Evolutionary conservation across 805 yeast species (phyloP).

Genomic region (Jamesozyma spencerorum): DNA sequence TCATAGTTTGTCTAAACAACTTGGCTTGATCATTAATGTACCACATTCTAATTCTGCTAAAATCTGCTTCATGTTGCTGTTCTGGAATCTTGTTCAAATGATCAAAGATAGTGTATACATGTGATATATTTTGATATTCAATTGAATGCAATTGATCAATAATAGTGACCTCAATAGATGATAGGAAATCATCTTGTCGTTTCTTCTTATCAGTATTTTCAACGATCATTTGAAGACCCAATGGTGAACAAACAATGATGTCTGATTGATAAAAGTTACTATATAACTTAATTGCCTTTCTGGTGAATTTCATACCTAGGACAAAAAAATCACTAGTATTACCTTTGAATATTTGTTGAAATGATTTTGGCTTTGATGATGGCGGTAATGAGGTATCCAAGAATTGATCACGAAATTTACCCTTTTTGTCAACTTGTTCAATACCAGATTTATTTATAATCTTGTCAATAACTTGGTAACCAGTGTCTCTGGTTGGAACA

Average conservation of each 20-base stretch:
- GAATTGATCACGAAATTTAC: constrained; percentile 66
- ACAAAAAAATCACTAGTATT: constrained; percentile 88
- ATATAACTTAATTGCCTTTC: constrained; percentile 77
- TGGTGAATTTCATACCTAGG: constrained; percentile 80
- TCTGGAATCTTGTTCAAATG: constrained; percentile 71
- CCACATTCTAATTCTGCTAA: constrained; percentile 88
- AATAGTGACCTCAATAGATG: constrained; percentile 76
- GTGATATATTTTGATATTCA: constrained; percentile 90
- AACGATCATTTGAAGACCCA: constrained; percentile 73
- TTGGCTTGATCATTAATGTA: constrained; percentile 73
- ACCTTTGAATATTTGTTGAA: constrained; percentile 71
- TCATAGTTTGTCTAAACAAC: constrained; percentile 65
- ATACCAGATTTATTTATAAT: constrained; percentile 55
- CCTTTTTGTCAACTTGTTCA: constrained; percentile 71
- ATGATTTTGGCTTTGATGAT: constrained; percentile 69
- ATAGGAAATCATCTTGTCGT: constrained; percentile 69
- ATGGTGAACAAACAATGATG: constrained; percentile 81
- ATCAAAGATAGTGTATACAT: constrained; percentile 59
- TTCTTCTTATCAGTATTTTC: constrained; percentile 51
- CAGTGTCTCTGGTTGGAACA: constrained; percentile 75
- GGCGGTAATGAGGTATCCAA: constrained; percentile 40
- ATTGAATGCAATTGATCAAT: constrained; percentile 80
- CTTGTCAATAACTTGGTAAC: constrained; percentile 56
- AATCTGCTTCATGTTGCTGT: constrained; percentile 75
- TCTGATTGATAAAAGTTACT: constrained; percentile 80